Evolutionary conservation across 768 basidiomycete genomes (phyloP).

Genomic region (Tylopilus balloui): DNA sequence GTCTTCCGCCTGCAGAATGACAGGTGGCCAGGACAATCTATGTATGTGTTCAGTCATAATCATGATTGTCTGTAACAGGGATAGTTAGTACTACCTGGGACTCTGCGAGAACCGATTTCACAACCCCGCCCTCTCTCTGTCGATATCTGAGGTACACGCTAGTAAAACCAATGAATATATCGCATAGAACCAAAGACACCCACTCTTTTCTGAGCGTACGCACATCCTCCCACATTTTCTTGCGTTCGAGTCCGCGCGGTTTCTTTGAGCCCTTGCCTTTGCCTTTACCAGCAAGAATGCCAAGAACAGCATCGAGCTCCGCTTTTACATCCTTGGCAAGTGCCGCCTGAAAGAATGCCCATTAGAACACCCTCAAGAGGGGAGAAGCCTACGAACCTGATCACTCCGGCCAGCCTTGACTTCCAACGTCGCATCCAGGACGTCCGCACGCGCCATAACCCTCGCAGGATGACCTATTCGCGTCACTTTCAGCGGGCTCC

Average conservation of each 20-base stretch:
- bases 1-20: conserved; percentile 85
- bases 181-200: conserved; percentile 18
- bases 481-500: conserved; percentile 53
- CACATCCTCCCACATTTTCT: conserved; percentile 84
- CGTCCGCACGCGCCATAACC: conserved; percentile 67
- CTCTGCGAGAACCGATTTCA: conserved; percentile 71
- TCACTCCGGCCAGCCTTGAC: conserved; percentile 70
- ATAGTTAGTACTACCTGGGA: conserved; percentile 60
- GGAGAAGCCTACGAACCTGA: conserved; percentile 39
- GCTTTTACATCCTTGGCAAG: conserved; percentile 85
- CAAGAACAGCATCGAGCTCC: conserved; percentile 72
- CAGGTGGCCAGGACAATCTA: conserved; percentile 91
- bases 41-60: neutral
- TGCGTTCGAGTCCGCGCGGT: conserved; percentile 67
- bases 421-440: conserved; percentile 68
- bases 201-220: conserved; percentile 88
- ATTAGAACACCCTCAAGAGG: neutral
- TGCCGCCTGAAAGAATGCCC: conserved; percentile 49
- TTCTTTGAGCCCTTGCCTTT: conserved; percentile 70
- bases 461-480: conserved; percentile 96
- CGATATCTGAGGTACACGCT: conserved; percentile 57
- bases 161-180: neutral
- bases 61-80: neutral
- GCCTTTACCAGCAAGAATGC: conserved; percentile 64
- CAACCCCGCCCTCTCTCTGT: conserved; percentile 80